phyloP scores from a whole-genome alignment of 805 yeast genomes.

The Saturnispora quitensis region DNA sequence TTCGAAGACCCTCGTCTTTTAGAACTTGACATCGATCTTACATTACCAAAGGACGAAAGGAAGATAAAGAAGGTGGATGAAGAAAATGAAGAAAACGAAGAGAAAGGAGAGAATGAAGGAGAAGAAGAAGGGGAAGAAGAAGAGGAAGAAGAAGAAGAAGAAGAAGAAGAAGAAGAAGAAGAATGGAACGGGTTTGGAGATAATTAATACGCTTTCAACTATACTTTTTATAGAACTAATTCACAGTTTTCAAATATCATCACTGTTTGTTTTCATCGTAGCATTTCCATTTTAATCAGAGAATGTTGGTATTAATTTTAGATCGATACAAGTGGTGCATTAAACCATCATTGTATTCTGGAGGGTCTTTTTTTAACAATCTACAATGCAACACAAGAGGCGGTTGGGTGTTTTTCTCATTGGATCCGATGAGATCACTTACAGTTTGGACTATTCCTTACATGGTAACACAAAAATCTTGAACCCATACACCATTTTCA shows the following conservation, averaged over 20 bases:
- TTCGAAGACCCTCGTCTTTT: conserved; percentile 52
- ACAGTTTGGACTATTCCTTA: too few relatives aligned
- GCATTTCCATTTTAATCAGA: background rate
- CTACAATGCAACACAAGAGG: too few relatives aligned
- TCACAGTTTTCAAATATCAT: background rate
- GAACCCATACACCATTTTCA: too few relatives aligned
- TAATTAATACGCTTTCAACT: background rate
- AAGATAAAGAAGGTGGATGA: conserved; percentile 10
- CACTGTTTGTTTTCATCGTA: too few relatives aligned
- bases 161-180: background rate
- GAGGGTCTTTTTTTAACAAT: too few relatives aligned
- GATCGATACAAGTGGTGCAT: too few relatives aligned
- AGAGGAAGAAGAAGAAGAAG: background rate
- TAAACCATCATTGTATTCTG: too few relatives aligned
- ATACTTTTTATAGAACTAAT: background rate
- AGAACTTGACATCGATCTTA: conserved; percentile 49
- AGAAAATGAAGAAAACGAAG: conserved; percentile 19
- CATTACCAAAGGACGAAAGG: conserved; percentile 14
- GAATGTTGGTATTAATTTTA: too few relatives aligned
- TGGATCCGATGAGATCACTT: too few relatives aligned
- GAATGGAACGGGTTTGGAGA: conserved; percentile 24
- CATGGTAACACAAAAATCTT: too few relatives aligned
- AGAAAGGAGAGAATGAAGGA: conserved; percentile 26
- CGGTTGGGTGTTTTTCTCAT: too few relatives aligned
- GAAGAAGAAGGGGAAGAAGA: conserved; percentile 15